Base-by-base conservation (phyloP, 2,329 filamentous ascomycete species). In the Trichophyton simii region DNA sequence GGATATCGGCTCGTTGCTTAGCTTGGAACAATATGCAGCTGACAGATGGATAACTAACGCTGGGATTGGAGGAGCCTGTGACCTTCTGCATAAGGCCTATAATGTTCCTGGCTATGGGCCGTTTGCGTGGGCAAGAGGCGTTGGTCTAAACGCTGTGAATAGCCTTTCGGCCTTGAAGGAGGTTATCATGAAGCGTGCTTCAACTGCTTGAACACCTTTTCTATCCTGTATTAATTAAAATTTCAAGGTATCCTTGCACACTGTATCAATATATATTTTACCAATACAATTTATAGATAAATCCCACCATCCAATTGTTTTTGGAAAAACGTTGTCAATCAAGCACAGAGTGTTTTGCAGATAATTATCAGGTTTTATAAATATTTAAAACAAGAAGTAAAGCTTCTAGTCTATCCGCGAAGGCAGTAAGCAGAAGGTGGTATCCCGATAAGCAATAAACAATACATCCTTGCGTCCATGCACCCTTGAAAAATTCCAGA, bases 31-130 rank as follows among this genome's bases (percentile, higher is more conserved):
- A 15, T 99, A 97, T 75, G 85, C 85, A 65, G 79, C 82, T 0
- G 89, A 94, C 69, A 82, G 91, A 44, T 99, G 95, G 73, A 82
- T 86, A 1, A 83, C 85, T 46, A 97, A 97, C 73, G 88, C 80
- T 87, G 63, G 81, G 95, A 72, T 79, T 91, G 60, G 91, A 84
- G 61, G 87, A 87, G 54, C 89, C 85, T 77, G 75, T 66, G 92
- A 97, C 76, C 92, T 96, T 76, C 78, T 97, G 67, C 91, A 96
- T 74, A 95, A 92, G 77, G 76, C 96, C 50, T 97, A 96, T 74
- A 87, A 87, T n/a, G 84, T 89, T 0, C 68, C 73, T 0, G 85
- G 84, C 22, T 85, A 83, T 63, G 89, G 89, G 0, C 91, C 91
- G 0, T 75, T 97, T 38, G 88, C 96, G 18, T 87, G 87, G 67